Evolutionary conservation across 1,284 basidiomycete species (phyloP).

Genomic region (Apiotrichum mycotoxinovorans): DNA sequence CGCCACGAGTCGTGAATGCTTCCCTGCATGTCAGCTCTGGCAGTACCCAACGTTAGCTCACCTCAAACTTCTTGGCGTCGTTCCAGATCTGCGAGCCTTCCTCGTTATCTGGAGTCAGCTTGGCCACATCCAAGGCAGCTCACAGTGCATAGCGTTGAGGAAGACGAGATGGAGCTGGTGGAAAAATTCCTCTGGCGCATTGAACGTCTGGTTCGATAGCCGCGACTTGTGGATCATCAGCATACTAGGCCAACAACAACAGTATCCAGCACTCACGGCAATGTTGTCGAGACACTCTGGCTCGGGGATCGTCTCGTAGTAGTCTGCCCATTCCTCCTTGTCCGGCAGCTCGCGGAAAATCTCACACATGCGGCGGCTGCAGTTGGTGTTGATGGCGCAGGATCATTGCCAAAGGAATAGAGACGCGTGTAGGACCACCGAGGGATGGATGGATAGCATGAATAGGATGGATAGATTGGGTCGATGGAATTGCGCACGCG

Average conservation of each 20-base stretch:
- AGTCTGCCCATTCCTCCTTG: slow-evolving; percentile 37
- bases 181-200: slow-evolving; percentile 42
- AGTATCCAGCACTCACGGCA: slow-evolving; percentile 28
- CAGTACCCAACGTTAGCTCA: slow-evolving; percentile 10
- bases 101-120: slow-evolving; percentile 41
- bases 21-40: slow-evolving; percentile 18
- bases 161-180: slow-evolving; percentile 48
- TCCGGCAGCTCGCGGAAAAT: slow-evolving; percentile 46
- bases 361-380: slow-evolving; percentile 34
- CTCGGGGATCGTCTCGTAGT: slow-evolving; percentile 47
- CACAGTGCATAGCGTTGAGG: slow-evolving; percentile 50
- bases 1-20: slow-evolving; percentile 36
- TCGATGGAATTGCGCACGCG: too few species aligned
- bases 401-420: neutral
- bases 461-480: too few species aligned
- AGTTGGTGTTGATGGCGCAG: too few species aligned
- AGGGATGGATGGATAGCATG: too few species aligned
- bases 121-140: slow-evolving; percentile 1
- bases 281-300: slow-evolving; percentile 47
- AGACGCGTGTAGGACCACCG: too few species aligned
- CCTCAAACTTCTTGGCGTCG: slow-evolving; percentile 45
- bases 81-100: slow-evolving; percentile 40
- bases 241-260: neutral
- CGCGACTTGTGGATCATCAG: slow-evolving; percentile 25
- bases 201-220: slow-evolving; percentile 30